These are phyloP conservation scores for Diaporthe sp. DNA, from an alignment of 2,329 filamentous ascomycete genomes.

Conservation along the genomic window DNA sequence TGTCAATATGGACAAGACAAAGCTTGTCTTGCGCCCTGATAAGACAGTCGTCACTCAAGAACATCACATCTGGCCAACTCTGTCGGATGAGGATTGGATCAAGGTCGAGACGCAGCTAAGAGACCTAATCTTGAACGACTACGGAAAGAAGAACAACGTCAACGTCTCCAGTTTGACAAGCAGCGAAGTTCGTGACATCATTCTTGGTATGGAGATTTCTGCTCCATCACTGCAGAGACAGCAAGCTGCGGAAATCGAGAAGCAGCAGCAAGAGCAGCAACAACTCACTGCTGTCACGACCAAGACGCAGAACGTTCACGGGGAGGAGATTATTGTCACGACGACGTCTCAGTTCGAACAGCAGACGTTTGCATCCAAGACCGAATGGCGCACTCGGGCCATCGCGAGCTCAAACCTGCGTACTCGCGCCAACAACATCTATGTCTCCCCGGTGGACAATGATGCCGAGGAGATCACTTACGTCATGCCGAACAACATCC, in stretches of 20 bases:
- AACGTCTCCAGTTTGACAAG: conserved; percentile 97
- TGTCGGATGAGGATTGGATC: conserved; percentile 98
- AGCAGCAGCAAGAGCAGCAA: conserved; percentile 96
- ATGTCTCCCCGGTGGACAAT: conserved; percentile 95
- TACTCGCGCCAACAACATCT: conserved; percentile 97
- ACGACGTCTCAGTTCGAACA: conserved; percentile 99
- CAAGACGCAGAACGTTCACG: conserved; percentile 96
- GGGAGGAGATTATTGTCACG: conserved; percentile 97
- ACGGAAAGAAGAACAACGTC: conserved; percentile 99
- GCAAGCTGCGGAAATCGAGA: conserved; percentile 98
- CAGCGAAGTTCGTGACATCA: conserved; percentile 98
- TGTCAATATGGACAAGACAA: conserved; percentile 98
- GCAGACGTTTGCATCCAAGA: conserved; percentile 98
- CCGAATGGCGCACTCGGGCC: conserved; percentile 96
- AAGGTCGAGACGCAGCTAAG: conserved; percentile 98
- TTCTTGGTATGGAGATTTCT: conserved; percentile 99
- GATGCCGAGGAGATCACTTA: conserved; percentile 94
- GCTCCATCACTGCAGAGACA: conserved; percentile 98
- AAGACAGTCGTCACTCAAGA: conserved; percentile 99
- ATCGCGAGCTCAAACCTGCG: conserved; percentile 97
- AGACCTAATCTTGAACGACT: conserved; percentile 97
- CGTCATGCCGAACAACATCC: conserved; percentile 98
- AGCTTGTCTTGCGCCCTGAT: conserved; percentile 92
- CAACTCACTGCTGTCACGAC: conserved; percentile 98
- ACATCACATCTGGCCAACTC: conserved; percentile 97